Base-by-base conservation (phyloP, 768 basidiomycete genomes). In the Kwoniella dendrophila region DNA sequence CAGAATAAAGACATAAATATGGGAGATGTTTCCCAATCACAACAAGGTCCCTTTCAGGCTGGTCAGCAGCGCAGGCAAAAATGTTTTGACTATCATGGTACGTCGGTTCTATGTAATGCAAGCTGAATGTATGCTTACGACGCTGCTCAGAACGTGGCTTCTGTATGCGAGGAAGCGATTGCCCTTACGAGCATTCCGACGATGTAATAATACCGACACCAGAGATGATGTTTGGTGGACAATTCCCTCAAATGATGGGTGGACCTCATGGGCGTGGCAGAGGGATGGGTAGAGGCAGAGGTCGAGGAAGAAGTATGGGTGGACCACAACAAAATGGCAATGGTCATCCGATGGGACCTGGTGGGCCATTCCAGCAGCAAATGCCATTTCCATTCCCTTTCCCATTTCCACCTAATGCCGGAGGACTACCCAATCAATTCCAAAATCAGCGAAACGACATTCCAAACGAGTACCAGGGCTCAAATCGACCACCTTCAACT, bases 11-110 rank as follows among this genome's bases (percentile, higher is more conserved):
- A 64, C 48, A 60, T 59, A 7, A 59, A 68, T 34, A 67, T 65
- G 69, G 63, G 56, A 12, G 64, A 62, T 29, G 43, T n/a, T 8
- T 26, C 41, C n/a, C 22, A 40, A 22, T 14, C 30, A 5, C 10
- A 18, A 20, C 49, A 51, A 4, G 33, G 49, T 16, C 32, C n/a
- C 26, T 7, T 11, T 6, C 49, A 51, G 34, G 14, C 29, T 32
- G 32, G 49, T 51, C 49, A 18, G n/a, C 27, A n/a, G 5, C 18
- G 88, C 88, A 84, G 86, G 67, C 89, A 89, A 12, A 85, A 88
- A 64, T 97, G 93, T 81, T 85, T 89, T 62, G 92, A 97, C 79
- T 97, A 95, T 77, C 87, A 94, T 78, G 90, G 94, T 94, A 74
- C 74, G 93, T 84, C 4, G 12, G 20, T 38, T 56, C 41, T 34